Conservation (phyloP, 2,329 filamentous ascomycete genomes). For the Fusarium sp. region DNA sequence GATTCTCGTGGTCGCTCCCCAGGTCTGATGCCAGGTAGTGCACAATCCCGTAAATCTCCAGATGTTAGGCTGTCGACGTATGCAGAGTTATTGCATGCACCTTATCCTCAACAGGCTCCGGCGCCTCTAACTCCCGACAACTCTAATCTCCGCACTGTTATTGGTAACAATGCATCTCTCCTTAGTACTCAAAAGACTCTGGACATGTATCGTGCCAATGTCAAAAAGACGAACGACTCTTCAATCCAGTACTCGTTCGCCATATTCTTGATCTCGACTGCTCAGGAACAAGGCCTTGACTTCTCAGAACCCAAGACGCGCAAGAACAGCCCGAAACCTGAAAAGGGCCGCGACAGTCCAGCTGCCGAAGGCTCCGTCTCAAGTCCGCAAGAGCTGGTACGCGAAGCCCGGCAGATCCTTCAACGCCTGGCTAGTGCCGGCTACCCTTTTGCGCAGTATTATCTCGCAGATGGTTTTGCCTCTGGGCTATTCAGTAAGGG, state of each 20-base stretch:
- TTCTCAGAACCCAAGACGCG: conserved; percentile 60
- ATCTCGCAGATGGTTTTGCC: conserved; percentile 92
- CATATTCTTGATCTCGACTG: conserved; percentile 90
- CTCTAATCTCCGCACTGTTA: conserved; percentile 78
- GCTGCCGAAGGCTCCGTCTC: conserved; percentile 60
- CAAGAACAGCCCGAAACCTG: conserved; percentile 61
- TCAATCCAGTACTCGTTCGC: conserved; percentile 97
- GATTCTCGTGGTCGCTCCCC: conserved; percentile 77
- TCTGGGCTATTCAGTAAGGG: conserved; percentile 96
- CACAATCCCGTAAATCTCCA: conserved; percentile 67
- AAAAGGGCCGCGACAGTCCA: conserved; percentile 62
- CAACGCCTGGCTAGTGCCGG: conserved; percentile 87
- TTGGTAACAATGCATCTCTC: conserved; percentile 91
- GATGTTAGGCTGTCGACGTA: conserved; percentile 67
- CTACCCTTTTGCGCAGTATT: conserved; percentile 98
- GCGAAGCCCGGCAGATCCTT: conserved; percentile 89
- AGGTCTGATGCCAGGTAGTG: conserved; percentile 58
- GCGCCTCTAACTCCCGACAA: conserved; percentile 82
- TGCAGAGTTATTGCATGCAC: conserved; percentile 72
- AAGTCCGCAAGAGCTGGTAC: conserved; percentile 76
- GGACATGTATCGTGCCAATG: conserved; percentile 96
- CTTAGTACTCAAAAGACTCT: conserved; percentile 93
- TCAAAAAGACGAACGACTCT: conserved; percentile 94
- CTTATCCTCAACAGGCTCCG: conserved; percentile 82
- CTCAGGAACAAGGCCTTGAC: conserved; percentile 79